phyloP scores from a whole-genome alignment of 805 yeast species.

The Sugiyamaella boreocaroliniensis region DNA sequence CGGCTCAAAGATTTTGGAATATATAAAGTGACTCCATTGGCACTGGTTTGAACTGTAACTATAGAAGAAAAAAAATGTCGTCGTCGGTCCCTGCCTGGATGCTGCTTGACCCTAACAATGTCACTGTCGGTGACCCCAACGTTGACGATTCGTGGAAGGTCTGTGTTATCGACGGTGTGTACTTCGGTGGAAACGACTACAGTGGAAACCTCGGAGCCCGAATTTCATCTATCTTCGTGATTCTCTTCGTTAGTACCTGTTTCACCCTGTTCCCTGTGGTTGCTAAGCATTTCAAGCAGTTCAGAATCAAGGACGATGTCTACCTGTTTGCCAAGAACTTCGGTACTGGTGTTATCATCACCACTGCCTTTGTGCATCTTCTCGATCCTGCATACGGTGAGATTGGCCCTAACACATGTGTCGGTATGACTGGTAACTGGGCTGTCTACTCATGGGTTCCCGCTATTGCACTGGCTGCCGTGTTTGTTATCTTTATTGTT shows the following conservation, averaged over 20 bases:
- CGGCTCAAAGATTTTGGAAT: not conserved
- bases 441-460: constrained; percentile 51
- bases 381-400: constrained; percentile 36
- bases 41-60: not conserved
- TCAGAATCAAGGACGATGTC: constrained; percentile 27
- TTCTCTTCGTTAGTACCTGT: constrained; percentile 42
- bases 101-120: constrained; percentile 25
- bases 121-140: constrained; percentile 25
- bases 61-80: too few relatives aligned
- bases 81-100: constrained; percentile 1
- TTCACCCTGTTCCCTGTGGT: constrained; percentile 41
- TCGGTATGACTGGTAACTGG: constrained; percentile 41
- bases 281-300: constrained; percentile 20
- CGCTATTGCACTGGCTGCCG: constrained; percentile 44
- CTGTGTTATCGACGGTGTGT: constrained; percentile 39
- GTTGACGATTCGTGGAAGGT: constrained; percentile 36
- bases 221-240: constrained; percentile 56
- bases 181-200: constrained; percentile 36
- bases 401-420: constrained; percentile 33
- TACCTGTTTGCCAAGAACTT: constrained; percentile 40
- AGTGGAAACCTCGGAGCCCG: constrained; percentile 42
- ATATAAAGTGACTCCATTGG: not conserved
- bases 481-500: constrained; percentile 41
- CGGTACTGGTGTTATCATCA: constrained; percentile 72
- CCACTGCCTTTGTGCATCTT: constrained; percentile 68